These are phyloP conservation scores for Penicillium ucsense DNA, from an alignment of 495 filamentous ascomycete species.

Conservation along the genomic window DNA sequence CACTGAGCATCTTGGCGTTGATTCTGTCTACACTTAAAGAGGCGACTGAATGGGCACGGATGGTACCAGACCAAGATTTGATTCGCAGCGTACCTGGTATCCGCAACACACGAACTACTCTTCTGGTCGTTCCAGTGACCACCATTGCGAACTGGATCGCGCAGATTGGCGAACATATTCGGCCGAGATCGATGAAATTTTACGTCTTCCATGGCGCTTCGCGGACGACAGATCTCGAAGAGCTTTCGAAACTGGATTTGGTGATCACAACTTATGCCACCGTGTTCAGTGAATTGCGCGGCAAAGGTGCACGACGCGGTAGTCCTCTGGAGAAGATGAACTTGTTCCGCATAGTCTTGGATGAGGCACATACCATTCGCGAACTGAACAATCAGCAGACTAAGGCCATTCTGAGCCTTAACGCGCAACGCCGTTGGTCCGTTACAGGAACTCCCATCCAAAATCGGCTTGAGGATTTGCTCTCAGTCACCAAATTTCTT, in stretches of 20 bases:
- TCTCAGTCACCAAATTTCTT: constrained; percentile 83
- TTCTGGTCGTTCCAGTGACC: constrained; percentile 85
- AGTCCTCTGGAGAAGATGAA: constrained; percentile 65
- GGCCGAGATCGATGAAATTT: constrained; percentile 47
- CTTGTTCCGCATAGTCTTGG: constrained; percentile 92
- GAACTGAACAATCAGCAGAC: constrained; percentile 72
- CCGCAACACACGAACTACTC: constrained; percentile 64
- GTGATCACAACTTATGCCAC: constrained; percentile 89
- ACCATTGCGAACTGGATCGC: constrained; percentile 87
- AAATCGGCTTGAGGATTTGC: constrained; percentile 85
- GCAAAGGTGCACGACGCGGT: constrained; percentile 48
- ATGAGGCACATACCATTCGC: constrained; percentile 91
- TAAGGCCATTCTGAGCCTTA: constrained; percentile 72
- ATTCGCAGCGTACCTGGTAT: constrained; percentile 35
- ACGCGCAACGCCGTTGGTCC: constrained; percentile 81
- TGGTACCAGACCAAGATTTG: constrained; percentile 17
- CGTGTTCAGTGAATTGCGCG: constrained; percentile 65
- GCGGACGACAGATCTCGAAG: constrained; percentile 53
- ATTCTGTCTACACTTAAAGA: constrained; percentile 51
- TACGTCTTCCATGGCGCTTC: constrained; percentile 80
- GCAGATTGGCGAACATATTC: constrained; percentile 76
- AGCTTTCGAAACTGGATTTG: constrained; percentile 66
- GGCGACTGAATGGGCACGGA: constrained; percentile 43
- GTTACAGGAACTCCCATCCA: constrained; percentile 90
- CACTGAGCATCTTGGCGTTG: constrained; percentile 76